These are phyloP conservation scores for Acorus calamus DNA, from an alignment of 106 monocot genomes.

Conservation along the genomic window DNA sequence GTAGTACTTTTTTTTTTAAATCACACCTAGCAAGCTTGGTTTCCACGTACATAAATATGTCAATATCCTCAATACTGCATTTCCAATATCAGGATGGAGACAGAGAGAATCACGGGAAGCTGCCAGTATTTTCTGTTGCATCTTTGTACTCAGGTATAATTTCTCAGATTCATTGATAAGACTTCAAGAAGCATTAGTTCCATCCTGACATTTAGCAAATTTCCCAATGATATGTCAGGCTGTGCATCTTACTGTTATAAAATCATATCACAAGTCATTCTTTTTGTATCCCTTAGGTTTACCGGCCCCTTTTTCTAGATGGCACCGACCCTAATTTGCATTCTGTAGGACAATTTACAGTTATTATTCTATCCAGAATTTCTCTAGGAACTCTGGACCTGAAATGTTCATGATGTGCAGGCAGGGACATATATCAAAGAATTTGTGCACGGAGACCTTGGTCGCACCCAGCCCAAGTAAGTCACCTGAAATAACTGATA, in stretches of 20 bases:
- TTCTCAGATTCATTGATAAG: not conserved
- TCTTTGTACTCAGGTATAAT: slow-evolving; percentile 81
- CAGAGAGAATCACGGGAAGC: slow-evolving; percentile 52
- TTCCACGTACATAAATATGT: not conserved
- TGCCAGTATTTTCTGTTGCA: slow-evolving; percentile 77
- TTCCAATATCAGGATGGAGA: slow-evolving; percentile 56
- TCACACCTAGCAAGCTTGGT: not conserved
- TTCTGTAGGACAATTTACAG: too few relatives aligned
- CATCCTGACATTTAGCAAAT: too few relatives aligned
- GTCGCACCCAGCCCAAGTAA: slow-evolving; percentile 89
- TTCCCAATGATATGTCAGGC: too few relatives aligned
- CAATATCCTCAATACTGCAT: not conserved
- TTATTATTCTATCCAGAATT: too few relatives aligned
- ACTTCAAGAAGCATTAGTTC: too few relatives aligned
- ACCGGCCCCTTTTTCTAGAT: too few relatives aligned
- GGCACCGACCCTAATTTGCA: too few relatives aligned
- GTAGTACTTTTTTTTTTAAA: slow-evolving; percentile 21
- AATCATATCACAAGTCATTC: not conserved
- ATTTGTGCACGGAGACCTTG: slow-evolving; percentile 99
- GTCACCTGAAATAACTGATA: not conserved
- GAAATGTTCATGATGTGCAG: slow-evolving; percentile 24
- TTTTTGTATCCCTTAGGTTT: not conserved
- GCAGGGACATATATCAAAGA: slow-evolving; percentile 99
- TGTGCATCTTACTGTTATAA: too few relatives aligned
- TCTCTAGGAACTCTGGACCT: not conserved